Conservation (phyloP, 345 rosid genomes). For the Hibiscus trionum region DNA sequence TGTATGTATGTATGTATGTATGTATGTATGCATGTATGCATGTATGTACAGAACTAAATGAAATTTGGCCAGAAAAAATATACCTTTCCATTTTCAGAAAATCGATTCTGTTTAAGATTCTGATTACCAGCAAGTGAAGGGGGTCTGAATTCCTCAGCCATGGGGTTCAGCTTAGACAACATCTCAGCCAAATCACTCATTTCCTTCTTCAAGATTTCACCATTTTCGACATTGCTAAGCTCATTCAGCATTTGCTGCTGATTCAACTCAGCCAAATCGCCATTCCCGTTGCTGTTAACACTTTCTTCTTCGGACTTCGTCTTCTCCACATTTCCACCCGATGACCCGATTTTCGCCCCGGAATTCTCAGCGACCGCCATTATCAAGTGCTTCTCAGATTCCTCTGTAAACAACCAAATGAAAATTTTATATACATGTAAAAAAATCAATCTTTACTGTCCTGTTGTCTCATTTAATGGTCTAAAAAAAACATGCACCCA, state of each 20-base stretch:
- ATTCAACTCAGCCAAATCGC: slow-evolving; percentile 53
- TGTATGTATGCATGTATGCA: too few species aligned
- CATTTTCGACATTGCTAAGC: slow-evolving; percentile 13
- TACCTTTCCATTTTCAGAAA: slow-evolving; percentile 66
- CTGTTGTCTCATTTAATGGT: background rate
- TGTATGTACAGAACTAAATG: slow-evolving; percentile 2
- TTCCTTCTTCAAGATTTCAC: slow-evolving; percentile 35
- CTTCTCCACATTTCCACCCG: slow-evolving; percentile 57
- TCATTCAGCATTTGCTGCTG: slow-evolving; percentile 18
- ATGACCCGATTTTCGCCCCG: slow-evolving; percentile 57
- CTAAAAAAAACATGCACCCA: background rate
- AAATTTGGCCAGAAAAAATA: slow-evolving; percentile 1
- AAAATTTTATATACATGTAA: background rate
- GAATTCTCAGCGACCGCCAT: slow-evolving; percentile 97
- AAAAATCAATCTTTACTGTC: background rate
- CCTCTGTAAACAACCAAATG: slow-evolving; percentile 14
- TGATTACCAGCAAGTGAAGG: slow-evolving; percentile 38
- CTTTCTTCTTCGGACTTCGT: slow-evolving; percentile 24
- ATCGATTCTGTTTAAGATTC: slow-evolving; percentile 22
- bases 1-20: too few species aligned
- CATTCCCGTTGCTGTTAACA: slow-evolving; percentile 15
- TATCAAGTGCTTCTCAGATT: slow-evolving; percentile 28
- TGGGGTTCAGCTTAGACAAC: slow-evolving; percentile 82
- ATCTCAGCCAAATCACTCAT: slow-evolving; percentile 74
- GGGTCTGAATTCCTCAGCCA: slow-evolving; percentile 95